These are phyloP conservation scores for Mycena floridula DNA, from an alignment of 768 basidiomycete species.

Conservation along the genomic window DNA sequence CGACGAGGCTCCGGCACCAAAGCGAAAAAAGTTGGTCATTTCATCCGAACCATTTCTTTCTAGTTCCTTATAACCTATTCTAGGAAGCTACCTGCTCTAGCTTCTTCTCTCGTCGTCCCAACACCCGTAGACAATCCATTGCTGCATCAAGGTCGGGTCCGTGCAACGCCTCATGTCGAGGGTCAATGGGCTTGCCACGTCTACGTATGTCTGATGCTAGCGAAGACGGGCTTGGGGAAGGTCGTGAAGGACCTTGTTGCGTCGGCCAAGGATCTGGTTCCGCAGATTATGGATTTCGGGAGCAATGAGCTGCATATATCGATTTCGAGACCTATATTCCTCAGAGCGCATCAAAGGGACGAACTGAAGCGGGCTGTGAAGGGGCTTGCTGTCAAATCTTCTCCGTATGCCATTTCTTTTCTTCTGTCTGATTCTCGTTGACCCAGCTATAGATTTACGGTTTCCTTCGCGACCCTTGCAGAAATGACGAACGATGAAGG, in stretches of 20 bases:
- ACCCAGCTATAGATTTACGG: slow-evolving; percentile 56
- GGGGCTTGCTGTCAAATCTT: slow-evolving; percentile 36
- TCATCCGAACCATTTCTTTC: neutral
- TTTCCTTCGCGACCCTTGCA: slow-evolving; percentile 69
- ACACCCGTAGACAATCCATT: slow-evolving; percentile 67
- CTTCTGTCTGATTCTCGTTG: slow-evolving; percentile 2
- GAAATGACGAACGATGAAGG: slow-evolving; percentile 74
- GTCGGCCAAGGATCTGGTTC: slow-evolving; percentile 37
- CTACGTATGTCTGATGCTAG: slow-evolving; percentile 57
- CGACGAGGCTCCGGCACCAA: slow-evolving; percentile 25
- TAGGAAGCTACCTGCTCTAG: slow-evolving; percentile 61
- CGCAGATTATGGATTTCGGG: slow-evolving; percentile 42
- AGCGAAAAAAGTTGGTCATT: slow-evolving; percentile 36
- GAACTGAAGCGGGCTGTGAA: slow-evolving; percentile 62
- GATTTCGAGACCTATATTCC: slow-evolving; percentile 73
- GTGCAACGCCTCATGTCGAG: slow-evolving; percentile 73
- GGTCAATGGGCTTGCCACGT: slow-evolving; percentile 83
- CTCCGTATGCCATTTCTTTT: slow-evolving; percentile 35
- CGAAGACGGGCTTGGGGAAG: slow-evolving; percentile 34
- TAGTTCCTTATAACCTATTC: slow-evolving; percentile 2
- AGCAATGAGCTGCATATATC: slow-evolving; percentile 71
- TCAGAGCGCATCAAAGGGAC: slow-evolving; percentile 75
- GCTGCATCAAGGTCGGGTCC: slow-evolving; percentile 77
- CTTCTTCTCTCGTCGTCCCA: slow-evolving; percentile 38
- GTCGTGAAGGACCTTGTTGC: slow-evolving; percentile 39